A percentile compares a stretch with the other conserved stretches of the same genome.
These are phyloP conservation scores for Setomelanomma holmii DNA, from an alignment of 2,329 filamentous ascomycete genomes.

Conservation along the genomic window DNA sequence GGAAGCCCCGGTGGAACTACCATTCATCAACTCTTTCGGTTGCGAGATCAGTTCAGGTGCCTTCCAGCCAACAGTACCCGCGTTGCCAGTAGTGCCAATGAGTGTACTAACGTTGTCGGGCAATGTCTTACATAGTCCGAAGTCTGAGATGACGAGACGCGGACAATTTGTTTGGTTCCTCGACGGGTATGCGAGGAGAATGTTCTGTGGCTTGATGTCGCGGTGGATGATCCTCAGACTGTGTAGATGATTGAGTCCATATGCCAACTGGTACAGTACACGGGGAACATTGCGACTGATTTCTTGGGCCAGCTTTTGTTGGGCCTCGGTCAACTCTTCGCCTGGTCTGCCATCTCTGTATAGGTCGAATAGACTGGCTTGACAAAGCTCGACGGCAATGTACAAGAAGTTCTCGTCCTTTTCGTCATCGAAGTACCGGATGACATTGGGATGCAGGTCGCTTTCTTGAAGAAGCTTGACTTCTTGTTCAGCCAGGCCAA, in stretches of 20 bases:
- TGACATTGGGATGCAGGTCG: constrained; percentile 95
- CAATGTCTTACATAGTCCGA: constrained; percentile 95
- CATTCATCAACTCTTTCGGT: constrained; percentile 51
- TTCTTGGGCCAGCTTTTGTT: constrained; percentile 72
- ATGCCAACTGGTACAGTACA: constrained; percentile 86
- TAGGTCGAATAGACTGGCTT: constrained; percentile 90
- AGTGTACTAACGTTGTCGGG: constrained; percentile 95
- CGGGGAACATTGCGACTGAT: constrained; percentile 78
- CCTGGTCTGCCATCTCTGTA: constrained; percentile 68
- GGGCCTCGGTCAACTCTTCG: constrained; percentile 63
- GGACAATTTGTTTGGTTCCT: constrained; percentile 73
- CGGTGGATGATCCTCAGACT: constrained; percentile 93
- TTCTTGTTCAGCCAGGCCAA: constrained; percentile 93
- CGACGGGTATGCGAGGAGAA: constrained; percentile 76
- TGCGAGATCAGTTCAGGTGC: constrained; percentile 86
- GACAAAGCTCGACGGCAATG: constrained; percentile 93
- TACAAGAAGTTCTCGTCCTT: constrained; percentile 90
- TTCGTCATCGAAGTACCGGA: constrained; percentile 94
- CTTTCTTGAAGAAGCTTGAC: constrained; percentile 89
- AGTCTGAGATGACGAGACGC: constrained; percentile 94
- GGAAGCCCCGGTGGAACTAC: constrained; percentile 53
- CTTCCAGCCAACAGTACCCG: constrained; percentile 95
- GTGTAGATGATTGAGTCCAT: constrained; percentile 88
- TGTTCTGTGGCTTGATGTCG: constrained; percentile 97
- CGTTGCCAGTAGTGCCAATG: constrained; percentile 90